A percentile compares a stretch with the other conserved stretches of the same genome.
Conservation (phyloP, 164 flowering plant species). For the Stephania cephalantha region DNA sequence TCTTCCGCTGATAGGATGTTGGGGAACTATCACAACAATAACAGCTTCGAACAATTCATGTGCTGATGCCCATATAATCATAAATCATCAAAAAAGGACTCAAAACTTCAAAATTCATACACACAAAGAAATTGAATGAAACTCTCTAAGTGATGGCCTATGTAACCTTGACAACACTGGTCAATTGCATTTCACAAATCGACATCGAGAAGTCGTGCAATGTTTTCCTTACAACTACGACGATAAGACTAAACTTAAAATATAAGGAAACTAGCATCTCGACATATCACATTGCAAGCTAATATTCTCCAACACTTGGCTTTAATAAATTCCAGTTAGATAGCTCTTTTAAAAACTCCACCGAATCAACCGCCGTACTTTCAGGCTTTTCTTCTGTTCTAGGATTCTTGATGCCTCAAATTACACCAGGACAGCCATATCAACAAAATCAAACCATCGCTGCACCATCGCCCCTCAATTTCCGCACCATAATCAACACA, state of each 20-base stretch:
- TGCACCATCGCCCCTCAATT: not conserved
- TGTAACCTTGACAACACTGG: too few species aligned
- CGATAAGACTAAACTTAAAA: not conserved
- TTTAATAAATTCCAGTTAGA: not conserved
- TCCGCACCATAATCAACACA: not conserved
- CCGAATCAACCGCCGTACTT: not conserved
- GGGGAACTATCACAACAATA: not conserved
- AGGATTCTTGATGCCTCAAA: not conserved
- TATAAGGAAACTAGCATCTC: not conserved
- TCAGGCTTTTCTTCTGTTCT: not conserved
- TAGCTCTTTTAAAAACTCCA: not conserved
- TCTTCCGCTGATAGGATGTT: too few species aligned
- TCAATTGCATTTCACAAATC: not conserved
- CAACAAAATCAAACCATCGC: not conserved
- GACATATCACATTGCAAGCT: not conserved
- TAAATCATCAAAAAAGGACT: too few species aligned
- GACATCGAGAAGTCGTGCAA: not conserved
- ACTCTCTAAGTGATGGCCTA: too few species aligned
- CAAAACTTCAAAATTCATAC: too few species aligned
- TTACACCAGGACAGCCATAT: not conserved
- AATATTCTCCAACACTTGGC: not conserved
- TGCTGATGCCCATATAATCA: too few species aligned
- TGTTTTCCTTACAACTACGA: not conserved
- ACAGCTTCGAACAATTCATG: too few species aligned
- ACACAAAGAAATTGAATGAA: too few species aligned